phyloP scores from a whole-genome alignment of 2,329 filamentous ascomycete genomes.

The Nigrograna mackinnonii region DNA sequence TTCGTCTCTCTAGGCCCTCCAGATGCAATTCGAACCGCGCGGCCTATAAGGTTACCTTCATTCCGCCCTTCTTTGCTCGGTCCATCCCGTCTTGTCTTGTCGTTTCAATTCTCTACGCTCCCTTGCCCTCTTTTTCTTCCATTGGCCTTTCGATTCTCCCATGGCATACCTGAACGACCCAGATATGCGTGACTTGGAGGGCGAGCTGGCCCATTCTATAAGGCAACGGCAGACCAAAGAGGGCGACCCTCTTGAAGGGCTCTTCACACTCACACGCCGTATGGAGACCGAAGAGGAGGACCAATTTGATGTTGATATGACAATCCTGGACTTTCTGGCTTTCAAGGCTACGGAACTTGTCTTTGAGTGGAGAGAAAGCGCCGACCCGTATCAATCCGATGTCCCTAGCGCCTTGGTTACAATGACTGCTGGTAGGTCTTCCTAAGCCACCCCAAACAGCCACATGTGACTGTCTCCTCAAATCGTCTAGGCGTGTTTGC shows the following conservation, averaged over 20 bases:
- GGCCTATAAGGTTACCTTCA: constrained; percentile 11
- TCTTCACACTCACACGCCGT: constrained; percentile 31
- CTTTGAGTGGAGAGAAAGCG: constrained; percentile 38
- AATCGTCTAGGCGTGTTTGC: constrained; percentile 8
- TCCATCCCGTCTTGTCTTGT: background rate
- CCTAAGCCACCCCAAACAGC: background rate
- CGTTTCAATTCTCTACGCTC: constrained; percentile 6
- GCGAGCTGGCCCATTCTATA: constrained; percentile 23
- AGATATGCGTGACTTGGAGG: constrained; percentile 24
- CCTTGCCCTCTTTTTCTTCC: constrained; percentile 1
- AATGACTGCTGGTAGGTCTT: constrained; percentile 34
- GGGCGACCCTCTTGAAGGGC: constrained; percentile 28
- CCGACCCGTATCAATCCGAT: constrained; percentile 34
- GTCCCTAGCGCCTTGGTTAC: constrained; percentile 33
- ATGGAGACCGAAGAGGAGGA: constrained; percentile 40
- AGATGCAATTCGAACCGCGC: constrained; percentile 6
- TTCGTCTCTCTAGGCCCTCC: constrained; percentile 2
- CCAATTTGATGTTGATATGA: constrained; percentile 54
- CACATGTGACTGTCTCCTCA: constrained; percentile 4
- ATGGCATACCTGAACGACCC: constrained; percentile 4
- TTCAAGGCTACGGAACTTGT: constrained; percentile 50
- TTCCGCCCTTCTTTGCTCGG: constrained; percentile 3
- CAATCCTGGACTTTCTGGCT: constrained; percentile 61
- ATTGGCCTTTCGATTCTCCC: background rate
- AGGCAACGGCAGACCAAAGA: constrained; percentile 14